Evolutionary conservation across 2,329 filamentous ascomycete genomes (phyloP).

Genomic region (Penicillium vulpinum): DNA sequence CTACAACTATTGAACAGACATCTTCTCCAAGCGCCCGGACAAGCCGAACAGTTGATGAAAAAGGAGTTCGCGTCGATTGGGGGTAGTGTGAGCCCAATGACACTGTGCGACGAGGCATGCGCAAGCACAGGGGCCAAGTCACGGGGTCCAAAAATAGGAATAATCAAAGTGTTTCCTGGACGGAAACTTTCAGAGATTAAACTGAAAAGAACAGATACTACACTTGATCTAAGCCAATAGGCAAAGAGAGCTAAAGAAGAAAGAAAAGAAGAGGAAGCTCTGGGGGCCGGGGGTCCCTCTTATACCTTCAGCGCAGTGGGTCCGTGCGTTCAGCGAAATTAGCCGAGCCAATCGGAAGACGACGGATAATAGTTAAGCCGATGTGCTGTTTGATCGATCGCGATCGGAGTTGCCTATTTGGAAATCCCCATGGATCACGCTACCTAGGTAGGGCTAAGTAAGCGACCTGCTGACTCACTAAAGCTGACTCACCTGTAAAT

Average conservation of each 20-base stretch:
- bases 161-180: slow-evolving; percentile 75
- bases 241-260: slow-evolving; percentile 54
- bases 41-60: slow-evolving; percentile 61
- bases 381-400: too few relatives aligned
- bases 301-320: slow-evolving; percentile 30
- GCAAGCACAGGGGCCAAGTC: slow-evolving; percentile 69
- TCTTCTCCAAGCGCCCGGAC: slow-evolving; percentile 60
- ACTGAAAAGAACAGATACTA: slow-evolving; percentile 99
- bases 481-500: not conserved
- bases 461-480: not conserved
- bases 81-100: slow-evolving; percentile 75
- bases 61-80: slow-evolving; percentile 65
- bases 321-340: not conserved
- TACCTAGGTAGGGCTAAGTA: not conserved
- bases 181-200: slow-evolving; percentile 86
- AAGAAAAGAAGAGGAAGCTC: slow-evolving; percentile 45
- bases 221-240: slow-evolving; percentile 82
- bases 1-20: too few relatives aligned
- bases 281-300: slow-evolving; percentile 20
- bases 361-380: too few relatives aligned
- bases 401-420: too few relatives aligned
- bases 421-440: too few relatives aligned
- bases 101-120: slow-evolving; percentile 65
- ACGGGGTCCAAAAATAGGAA: slow-evolving; percentile 70
- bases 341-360: slow-evolving; percentile 4